These are phyloP conservation scores for Ambrosia trifida DNA, from an alignment of 129 eudicot genomes.

Conservation along the genomic window DNA sequence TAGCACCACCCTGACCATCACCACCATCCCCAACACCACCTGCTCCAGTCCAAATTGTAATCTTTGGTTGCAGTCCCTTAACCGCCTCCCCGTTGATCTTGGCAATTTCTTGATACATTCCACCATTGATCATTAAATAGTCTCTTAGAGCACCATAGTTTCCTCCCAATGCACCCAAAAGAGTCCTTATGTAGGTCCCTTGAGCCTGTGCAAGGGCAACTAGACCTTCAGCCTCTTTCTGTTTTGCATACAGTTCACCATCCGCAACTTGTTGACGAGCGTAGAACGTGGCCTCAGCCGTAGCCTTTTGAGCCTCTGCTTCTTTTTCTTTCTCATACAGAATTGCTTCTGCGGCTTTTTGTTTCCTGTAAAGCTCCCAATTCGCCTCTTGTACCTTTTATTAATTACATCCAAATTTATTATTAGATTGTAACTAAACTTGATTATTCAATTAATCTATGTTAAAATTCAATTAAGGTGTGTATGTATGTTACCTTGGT, in stretches of 20 bases:
- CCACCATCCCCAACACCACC: conserved; percentile 23
- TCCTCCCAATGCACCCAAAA: conserved; percentile 48
- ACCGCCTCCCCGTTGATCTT: conserved; percentile 57
- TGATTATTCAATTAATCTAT: too few species aligned
- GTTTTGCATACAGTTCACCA: conserved; percentile 62
- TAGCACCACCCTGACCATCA: conserved; percentile 34
- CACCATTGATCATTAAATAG: conserved; percentile 57
- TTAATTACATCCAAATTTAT: background rate
- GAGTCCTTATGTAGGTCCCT: conserved; percentile 51
- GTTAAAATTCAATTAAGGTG: too few species aligned
- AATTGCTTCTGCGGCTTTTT: conserved; percentile 59
- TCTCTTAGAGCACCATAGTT: conserved; percentile 53
- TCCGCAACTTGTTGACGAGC: conserved; percentile 57
- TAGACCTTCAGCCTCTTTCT: conserved; percentile 65
- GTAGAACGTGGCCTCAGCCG: conserved; percentile 51
- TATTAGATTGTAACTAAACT: background rate
- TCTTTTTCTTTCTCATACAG: conserved; percentile 52
- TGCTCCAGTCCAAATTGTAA: conserved; percentile 58
- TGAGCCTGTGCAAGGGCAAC: conserved; percentile 59
- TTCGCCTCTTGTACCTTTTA: conserved; percentile 67
- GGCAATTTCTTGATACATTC: conserved; percentile 59
- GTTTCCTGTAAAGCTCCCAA: conserved; percentile 63
- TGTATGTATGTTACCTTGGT: conserved; percentile 43
- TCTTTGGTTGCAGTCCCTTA: conserved; percentile 58
- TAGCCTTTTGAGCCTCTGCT: conserved; percentile 64